Conservation (phyloP, 1,139 yeast species). For the Kluyveromyces marxianus region DNA sequence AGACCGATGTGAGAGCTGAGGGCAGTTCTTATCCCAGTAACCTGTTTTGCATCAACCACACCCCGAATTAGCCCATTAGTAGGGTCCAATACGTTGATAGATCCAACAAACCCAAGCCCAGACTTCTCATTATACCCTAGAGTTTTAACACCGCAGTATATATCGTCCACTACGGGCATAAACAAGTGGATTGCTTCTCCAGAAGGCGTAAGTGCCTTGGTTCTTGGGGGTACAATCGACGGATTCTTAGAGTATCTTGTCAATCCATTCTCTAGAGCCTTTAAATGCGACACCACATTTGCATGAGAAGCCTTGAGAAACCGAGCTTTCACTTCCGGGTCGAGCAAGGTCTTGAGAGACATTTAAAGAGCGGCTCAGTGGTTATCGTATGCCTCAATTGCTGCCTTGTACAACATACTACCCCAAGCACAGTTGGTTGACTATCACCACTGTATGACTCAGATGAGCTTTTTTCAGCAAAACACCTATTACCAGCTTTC, state of each 20-base stretch:
- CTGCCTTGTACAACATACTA: neutral
- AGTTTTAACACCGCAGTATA: constrained; percentile 35
- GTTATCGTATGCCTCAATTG: neutral
- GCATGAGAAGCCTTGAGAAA: constrained; percentile 11
- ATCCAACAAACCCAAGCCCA: constrained; percentile 44
- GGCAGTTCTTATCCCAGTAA: constrained; percentile 67
- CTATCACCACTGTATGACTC: no score
- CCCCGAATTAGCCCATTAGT: constrained; percentile 46
- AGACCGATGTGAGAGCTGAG: constrained; percentile 48
- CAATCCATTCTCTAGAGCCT: constrained; percentile 13
- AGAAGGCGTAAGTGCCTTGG: constrained; percentile 9
- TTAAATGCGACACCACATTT: constrained; percentile 9
- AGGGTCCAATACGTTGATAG: constrained; percentile 43
- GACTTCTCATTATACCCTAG: constrained; percentile 48
- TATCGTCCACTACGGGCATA: constrained; percentile 44
- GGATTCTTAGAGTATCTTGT: constrained; percentile 16
- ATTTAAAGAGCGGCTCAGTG: neutral
- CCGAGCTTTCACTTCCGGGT: constrained; percentile 13
- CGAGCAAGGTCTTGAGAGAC: constrained; percentile 3
- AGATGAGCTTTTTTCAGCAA: no score
- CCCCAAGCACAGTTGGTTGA: neutral
- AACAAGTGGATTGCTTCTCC: constrained; percentile 42
- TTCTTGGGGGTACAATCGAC: constrained; percentile 13
- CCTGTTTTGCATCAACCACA: constrained; percentile 47
- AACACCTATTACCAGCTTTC: no score